Conservation (phyloP, 306 rosid genomes). For the Vachellia pachyceras region DNA sequence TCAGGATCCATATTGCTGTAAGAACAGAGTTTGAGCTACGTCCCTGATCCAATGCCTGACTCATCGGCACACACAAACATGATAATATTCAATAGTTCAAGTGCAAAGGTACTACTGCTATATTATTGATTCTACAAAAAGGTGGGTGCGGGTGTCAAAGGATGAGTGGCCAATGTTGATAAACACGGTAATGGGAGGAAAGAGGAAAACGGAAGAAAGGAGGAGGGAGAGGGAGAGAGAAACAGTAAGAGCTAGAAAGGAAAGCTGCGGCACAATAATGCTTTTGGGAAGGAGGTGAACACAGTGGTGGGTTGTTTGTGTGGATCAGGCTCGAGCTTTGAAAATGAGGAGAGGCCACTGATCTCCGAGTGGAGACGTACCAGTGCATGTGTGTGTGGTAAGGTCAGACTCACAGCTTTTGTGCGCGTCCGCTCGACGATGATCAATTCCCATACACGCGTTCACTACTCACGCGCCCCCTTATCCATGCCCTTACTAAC, state of each 20-base stretch:
- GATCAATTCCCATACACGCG: background rate
- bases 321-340: constrained; percentile 4
- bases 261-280: background rate
- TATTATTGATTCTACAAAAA: background rate
- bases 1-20: constrained; percentile 11
- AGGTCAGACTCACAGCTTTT: constrained; percentile 48
- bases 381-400: constrained; percentile 51
- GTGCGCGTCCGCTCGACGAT: constrained; percentile 2
- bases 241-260: background rate
- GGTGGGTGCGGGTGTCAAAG: background rate
- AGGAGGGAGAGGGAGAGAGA: background rate
- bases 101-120: background rate
- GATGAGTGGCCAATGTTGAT: background rate
- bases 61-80: constrained; percentile 31
- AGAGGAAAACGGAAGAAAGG: background rate
- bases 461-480: background rate
- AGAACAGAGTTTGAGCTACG: constrained; percentile 36
- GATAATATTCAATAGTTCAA: background rate
- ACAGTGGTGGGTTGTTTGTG: background rate
- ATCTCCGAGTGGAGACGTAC: constrained; percentile 24
- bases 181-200: background rate
- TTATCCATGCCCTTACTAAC: no score
- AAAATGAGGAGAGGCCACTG: background rate
- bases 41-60: constrained; percentile 24
- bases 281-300: background rate